Evolutionary conservation across 2,329 filamentous ascomycete genomes (phyloP).

Genomic region (Cladorrhinum sp.): DNA sequence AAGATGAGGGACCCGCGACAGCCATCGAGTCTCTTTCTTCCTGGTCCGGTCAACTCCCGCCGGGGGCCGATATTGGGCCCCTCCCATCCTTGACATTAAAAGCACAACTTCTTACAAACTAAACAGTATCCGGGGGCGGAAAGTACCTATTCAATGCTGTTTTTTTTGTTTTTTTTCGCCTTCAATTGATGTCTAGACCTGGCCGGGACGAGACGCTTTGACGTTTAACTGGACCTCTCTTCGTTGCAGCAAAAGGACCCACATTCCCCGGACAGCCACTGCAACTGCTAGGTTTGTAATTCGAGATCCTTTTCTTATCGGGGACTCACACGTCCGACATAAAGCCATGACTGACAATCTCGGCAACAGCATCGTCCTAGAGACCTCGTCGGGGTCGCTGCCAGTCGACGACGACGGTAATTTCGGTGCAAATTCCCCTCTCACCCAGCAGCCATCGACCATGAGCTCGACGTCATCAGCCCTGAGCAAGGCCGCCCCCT

Average conservation of each 20-base stretch:
- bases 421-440: not conserved
- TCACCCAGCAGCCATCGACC: slow-evolving; percentile 8
- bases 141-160: not conserved
- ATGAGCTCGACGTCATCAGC: slow-evolving; percentile 39
- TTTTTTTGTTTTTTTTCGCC: not conserved
- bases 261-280: not conserved
- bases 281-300: not conserved
- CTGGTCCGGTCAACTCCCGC: not conserved
- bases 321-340: not conserved
- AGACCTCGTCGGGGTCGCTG: not conserved
- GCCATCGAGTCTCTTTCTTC: not conserved
- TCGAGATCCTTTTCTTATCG: not conserved
- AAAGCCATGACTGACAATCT: slow-evolving; percentile 3
- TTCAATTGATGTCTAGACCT: not conserved
- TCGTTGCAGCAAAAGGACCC: slow-evolving; percentile 1
- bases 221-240: not conserved
- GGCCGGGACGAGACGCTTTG: not conserved
- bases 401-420: not conserved
- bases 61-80: slow-evolving; percentile 27
- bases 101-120: not conserved
- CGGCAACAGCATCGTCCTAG: not conserved
- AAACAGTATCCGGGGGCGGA: not conserved
- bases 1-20: not conserved
- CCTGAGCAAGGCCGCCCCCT: slow-evolving; percentile 50
- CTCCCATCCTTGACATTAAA: slow-evolving; percentile 11